Conservation (phyloP, 257 asterid genomes). For the Osmanthus fragrans region DNA sequence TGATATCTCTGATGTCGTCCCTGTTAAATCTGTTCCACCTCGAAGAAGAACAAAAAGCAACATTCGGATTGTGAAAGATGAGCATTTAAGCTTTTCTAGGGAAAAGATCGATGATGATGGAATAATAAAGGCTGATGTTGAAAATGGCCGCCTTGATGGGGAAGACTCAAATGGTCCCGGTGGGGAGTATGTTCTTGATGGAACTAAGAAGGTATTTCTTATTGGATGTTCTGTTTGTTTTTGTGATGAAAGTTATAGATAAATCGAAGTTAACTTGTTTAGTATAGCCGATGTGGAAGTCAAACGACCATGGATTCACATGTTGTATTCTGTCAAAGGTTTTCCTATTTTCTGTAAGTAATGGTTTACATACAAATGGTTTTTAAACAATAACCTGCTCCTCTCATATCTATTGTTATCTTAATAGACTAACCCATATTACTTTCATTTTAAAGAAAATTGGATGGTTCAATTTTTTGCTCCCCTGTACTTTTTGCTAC, state of each 20-base stretch:
- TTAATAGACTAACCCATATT: background rate
- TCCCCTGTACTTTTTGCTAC: background rate
- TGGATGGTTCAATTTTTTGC: background rate
- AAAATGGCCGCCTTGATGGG: slow-evolving; percentile 32
- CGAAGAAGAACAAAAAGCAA: slow-evolving; percentile 78
- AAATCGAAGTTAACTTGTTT: background rate
- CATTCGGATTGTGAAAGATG: slow-evolving; percentile 47
- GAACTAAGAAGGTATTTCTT: slow-evolving; percentile 50
- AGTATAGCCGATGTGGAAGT: background rate
- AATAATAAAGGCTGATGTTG: slow-evolving; percentile 30
- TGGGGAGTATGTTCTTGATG: slow-evolving; percentile 37
- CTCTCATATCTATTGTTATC: slow-evolving; percentile 1
- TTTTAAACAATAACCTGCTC: background rate
- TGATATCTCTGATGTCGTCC: slow-evolving; percentile 52
- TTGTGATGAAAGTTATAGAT: background rate
- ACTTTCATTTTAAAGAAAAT: background rate
- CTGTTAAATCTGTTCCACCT: slow-evolving; percentile 76
- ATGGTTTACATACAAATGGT: background rate
- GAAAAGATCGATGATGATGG: slow-evolving; percentile 36
- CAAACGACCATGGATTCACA: background rate
- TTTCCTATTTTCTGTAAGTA: background rate
- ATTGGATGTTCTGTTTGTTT: slow-evolving; percentile 9
- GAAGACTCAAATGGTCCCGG: slow-evolving; percentile 44
- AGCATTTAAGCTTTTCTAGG: slow-evolving; percentile 32
- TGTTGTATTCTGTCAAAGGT: background rate